Base-by-base conservation (phyloP, 805 yeast genomes). In the Torulaspora quercuum region DNA sequence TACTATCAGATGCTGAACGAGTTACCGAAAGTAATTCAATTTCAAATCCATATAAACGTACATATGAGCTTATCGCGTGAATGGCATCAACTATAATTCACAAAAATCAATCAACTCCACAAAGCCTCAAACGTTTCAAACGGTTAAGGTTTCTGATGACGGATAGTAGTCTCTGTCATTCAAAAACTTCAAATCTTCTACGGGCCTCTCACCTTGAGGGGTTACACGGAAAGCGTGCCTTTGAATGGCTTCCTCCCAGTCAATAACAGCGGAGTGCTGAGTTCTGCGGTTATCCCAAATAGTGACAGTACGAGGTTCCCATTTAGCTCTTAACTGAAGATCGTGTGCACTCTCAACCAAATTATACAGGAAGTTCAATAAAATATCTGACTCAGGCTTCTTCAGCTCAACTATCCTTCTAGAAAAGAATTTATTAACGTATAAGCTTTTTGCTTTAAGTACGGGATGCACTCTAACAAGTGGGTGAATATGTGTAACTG, bases 271-370 rank as follows among this genome's bases (percentile, higher is more conserved):
- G 8, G 83, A 67, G 58, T 83, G 92, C 16, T 73, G 62, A 7
- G 78, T 73, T 53, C 81, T 68, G 56, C 92, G 76, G 68, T 83
- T 83, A 53, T 83, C 92, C 90, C 90, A 83, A 17, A 81, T 60
- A 12, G 79, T 85, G 35, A 83, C 81, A 1, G 87, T 73, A 33
- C 73, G 72, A 35, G 80, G 78, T 53, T 76, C 80, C 83, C 87
- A 83, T 37, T 60, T 69, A 29, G 85, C 84, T 54, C 89, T 73
- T 36, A 80, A 65, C 47, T 81, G 85, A 48, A 80, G 68, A 56
- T 80, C 87, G 10, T 68, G 72, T 17, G 76, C 57, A 45, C 64
- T 63, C 35, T 73, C 70, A 24, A 79, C 66, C 47, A 76, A 78
- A 34, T 65, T 61, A 50, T 69, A 71, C 48, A 84, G 64, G 51